Percentiles rank a stretch among this genome's conserved stretches.
Evolutionary conservation across 495 filamentous ascomycete species (phyloP).

Genomic region (Hypoxylon rickii): DNA sequence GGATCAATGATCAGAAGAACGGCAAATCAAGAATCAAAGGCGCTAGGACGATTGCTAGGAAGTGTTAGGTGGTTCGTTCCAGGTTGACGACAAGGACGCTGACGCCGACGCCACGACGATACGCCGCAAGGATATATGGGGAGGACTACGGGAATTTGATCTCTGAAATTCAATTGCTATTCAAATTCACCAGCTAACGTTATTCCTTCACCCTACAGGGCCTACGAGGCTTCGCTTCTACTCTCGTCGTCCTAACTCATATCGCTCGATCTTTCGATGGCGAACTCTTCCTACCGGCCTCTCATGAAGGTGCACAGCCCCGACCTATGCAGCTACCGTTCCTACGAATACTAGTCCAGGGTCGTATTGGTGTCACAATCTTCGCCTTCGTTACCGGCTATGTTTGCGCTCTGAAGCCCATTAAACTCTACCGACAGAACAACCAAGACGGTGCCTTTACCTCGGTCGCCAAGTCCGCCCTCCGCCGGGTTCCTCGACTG

Average conservation of each 20-base stretch:
- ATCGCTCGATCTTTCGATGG: slow-evolving; percentile 64
- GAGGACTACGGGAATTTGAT: background rate
- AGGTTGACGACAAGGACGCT: no score
- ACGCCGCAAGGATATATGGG: background rate
- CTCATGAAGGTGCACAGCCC: slow-evolving; percentile 50
- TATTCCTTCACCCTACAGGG: slow-evolving; percentile 50
- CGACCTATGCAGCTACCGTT: slow-evolving; percentile 63
- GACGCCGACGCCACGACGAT: no score
- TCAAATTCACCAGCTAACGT: slow-evolving; percentile 6
- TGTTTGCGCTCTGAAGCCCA: slow-evolving; percentile 68
- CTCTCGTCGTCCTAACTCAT: slow-evolving; percentile 67
- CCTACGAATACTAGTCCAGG: slow-evolving; percentile 66
- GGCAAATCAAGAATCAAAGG: no score
- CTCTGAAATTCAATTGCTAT: background rate
- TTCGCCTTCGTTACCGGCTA: slow-evolving; percentile 72
- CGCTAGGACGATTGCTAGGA: no score
- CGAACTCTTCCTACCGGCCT: slow-evolving; percentile 60
- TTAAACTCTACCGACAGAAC: slow-evolving; percentile 62
- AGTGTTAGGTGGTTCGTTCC: no score
- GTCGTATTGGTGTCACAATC: slow-evolving; percentile 66
- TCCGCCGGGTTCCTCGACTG: slow-evolving; percentile 65
- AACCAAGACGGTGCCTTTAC: slow-evolving; percentile 57
- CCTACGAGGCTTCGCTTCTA: slow-evolving; percentile 65
- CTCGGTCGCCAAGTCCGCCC: slow-evolving; percentile 63
- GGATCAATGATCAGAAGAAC: no score